Conservation (phyloP, 352 stramenopile species). For the Phytophthora macrochlamydospora region DNA sequence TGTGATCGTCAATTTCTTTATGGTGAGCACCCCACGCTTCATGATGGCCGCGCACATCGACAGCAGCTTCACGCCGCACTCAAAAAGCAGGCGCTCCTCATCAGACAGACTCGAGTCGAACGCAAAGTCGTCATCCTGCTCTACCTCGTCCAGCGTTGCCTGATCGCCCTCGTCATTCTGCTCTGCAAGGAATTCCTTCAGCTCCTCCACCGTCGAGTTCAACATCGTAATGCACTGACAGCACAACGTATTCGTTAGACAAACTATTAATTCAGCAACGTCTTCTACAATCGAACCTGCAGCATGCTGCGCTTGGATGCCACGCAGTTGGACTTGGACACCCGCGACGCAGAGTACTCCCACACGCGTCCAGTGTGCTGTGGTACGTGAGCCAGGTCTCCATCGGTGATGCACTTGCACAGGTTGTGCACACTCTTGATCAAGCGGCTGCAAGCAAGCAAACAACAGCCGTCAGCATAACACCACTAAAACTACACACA, state of each 20-base stretch:
- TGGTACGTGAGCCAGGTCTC: conserved; percentile 59
- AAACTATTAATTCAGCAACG: not conserved
- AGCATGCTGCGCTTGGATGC: conserved; percentile 88
- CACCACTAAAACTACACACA: not conserved
- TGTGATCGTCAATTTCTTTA: conserved; percentile 73
- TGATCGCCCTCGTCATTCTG: conserved; percentile 35
- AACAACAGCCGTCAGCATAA: conserved; percentile 4
- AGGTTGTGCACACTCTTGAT: conserved; percentile 79
- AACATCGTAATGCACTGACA: conserved; percentile 76
- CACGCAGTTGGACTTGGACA: conserved; percentile 88
- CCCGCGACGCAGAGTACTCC: conserved; percentile 69
- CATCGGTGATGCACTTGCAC: conserved; percentile 42
- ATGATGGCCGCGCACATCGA: conserved; percentile 76
- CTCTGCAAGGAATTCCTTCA: conserved; percentile 75
- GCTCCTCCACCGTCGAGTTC: conserved; percentile 82
- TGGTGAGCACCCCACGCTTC: conserved; percentile 82
- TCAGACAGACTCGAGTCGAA: conserved; percentile 79
- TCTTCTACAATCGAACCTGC: conserved; percentile 42
- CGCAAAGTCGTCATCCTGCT: conserved; percentile 73
- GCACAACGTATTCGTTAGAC: not conserved
- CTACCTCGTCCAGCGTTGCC: conserved; percentile 50
- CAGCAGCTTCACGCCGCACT: conserved; percentile 69
- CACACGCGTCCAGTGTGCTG: conserved; percentile 84
- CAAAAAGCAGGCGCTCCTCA: conserved; percentile 71
- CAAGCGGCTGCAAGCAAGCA: conserved; percentile 48